Evolutionary conservation across 2,329 filamentous ascomycete species (phyloP), one percentile per base, ranked within the genome.

Genomic region (Teratosphaeria destructans): DNA sequence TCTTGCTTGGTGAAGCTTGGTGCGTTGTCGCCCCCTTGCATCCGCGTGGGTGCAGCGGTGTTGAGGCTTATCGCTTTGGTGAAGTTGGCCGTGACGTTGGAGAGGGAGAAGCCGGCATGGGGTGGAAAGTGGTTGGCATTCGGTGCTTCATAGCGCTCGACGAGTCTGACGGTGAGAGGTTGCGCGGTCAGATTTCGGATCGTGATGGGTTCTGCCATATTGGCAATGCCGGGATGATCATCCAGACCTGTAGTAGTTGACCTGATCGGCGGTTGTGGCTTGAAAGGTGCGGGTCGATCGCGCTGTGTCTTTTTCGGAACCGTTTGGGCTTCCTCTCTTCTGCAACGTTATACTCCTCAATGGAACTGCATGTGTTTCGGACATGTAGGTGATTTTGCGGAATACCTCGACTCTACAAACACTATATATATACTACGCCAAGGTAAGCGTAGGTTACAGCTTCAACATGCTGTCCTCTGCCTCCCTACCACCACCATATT

Each of bases 171-270:
- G 65, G 86, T 83, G 59, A 96, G 78, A n/a, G 85, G 80, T 55
- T 82, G 85, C 60, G 83, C 79, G 53, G 89, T 93, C 64, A 95
- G 78, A 73, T 96, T 96, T 68, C 92, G 90, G 68, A 96, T 83
- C 4, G 82, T 88, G 65, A 96, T 77, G 23, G 71, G 68, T 6
- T 58, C 66, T 64, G 67, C 60, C 70, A 72, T 72, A 56, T 55
- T 54, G 43, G n/a, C 16, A 14, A 43, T 14, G 1, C 11, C 37
- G 16, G 16, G 5, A 19, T 19, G 19, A 43, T 16, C 37, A 43
- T 14, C 14, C 37, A 3, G 11, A n/a, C 16, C 37, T 43, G 37
- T 5, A 43, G 37, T 3, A 43, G 37, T 43, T n/a, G 11, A 43
- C 12, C 12, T 43, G 37, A 43, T 43, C 37, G 37, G 37, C 37